A percentile compares a stretch with the other conserved stretches of the same genome.
phyloP scores from a whole-genome alignment of 163 green algal genomes.

The Coccomyxa subellipsoidea region DNA sequence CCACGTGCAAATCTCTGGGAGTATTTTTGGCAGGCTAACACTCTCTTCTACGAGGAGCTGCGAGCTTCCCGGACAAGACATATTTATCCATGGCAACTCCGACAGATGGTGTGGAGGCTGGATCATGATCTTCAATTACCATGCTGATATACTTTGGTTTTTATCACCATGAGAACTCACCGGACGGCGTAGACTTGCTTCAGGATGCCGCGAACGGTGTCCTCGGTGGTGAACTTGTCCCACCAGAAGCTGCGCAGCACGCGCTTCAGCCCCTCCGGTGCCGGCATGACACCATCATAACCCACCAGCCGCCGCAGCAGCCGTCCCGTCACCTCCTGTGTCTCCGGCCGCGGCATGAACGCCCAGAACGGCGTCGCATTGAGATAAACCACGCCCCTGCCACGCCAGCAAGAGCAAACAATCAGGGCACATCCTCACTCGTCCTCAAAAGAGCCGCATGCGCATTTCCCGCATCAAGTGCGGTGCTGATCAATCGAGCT shows the following conservation, averaged over 20 bases:
- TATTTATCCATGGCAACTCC: too few relatives aligned
- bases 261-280: constrained; percentile 31
- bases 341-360: constrained; percentile 32
- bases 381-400: constrained; percentile 47
- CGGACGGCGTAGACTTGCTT: constrained; percentile 47
- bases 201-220: constrained; percentile 46
- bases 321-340: background rate
- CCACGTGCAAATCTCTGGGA: too few relatives aligned
- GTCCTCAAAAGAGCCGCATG: background rate
- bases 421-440: background rate
- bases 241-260: constrained; percentile 41
- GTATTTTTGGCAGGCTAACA: too few relatives aligned
- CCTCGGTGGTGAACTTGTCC: constrained; percentile 34
- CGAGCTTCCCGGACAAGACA: too few relatives aligned
- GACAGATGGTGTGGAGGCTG: too few relatives aligned
- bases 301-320: constrained; percentile 29
- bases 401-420: background rate
- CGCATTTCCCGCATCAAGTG: too few relatives aligned
- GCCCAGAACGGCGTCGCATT: constrained; percentile 79
- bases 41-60: too few relatives aligned
- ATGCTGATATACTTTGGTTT: too few relatives aligned
- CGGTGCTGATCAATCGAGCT: background rate
- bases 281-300: constrained; percentile 38
- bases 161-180: too few relatives aligned
- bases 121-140: too few relatives aligned